These are phyloP conservation scores for Brasenia schreberi DNA, from an alignment of 164 flowering plant genomes.

Conservation along the genomic window DNA sequence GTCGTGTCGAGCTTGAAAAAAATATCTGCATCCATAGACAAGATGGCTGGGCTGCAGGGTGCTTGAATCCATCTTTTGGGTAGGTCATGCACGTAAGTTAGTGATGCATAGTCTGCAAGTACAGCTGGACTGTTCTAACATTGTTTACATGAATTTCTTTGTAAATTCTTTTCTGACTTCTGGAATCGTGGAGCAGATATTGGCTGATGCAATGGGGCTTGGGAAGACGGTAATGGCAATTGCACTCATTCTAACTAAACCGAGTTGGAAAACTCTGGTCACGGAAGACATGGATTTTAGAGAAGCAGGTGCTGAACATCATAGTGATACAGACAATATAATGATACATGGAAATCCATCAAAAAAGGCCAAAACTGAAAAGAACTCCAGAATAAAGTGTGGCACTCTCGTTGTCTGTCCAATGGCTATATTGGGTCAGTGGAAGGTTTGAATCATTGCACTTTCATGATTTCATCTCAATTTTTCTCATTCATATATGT, in stretches of 20 bases:
- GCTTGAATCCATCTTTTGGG: no score
- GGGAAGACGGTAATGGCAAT: slow-evolving; percentile 91
- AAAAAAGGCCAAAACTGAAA: not conserved
- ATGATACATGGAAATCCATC: not conserved
- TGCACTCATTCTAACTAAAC: slow-evolving; percentile 48
- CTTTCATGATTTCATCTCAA: no score
- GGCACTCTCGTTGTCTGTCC: slow-evolving; percentile 82
- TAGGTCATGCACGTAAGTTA: no score
- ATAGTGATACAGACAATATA: not conserved
- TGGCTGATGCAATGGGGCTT: slow-evolving; percentile 93
- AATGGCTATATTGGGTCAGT: slow-evolving; percentile 76
- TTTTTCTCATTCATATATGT: no score
- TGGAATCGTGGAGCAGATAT: slow-evolving; percentile 29
- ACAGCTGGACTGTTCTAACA: no score
- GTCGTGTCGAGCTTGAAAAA: no score
- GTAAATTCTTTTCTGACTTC: not conserved
- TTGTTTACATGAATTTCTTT: no score
- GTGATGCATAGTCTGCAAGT: no score
- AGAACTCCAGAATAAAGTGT: slow-evolving; percentile 16
- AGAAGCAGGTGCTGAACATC: slow-evolving; percentile 5
- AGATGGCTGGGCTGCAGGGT: no score
- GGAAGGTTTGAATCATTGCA: no score
- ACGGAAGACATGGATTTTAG: slow-evolving; percentile 9
- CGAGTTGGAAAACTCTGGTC: slow-evolving; percentile 26
- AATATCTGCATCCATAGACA: no score